Evolutionary conservation across 345 rosid species (phyloP).

Genomic region (Anastatica hierochuntica): DNA sequence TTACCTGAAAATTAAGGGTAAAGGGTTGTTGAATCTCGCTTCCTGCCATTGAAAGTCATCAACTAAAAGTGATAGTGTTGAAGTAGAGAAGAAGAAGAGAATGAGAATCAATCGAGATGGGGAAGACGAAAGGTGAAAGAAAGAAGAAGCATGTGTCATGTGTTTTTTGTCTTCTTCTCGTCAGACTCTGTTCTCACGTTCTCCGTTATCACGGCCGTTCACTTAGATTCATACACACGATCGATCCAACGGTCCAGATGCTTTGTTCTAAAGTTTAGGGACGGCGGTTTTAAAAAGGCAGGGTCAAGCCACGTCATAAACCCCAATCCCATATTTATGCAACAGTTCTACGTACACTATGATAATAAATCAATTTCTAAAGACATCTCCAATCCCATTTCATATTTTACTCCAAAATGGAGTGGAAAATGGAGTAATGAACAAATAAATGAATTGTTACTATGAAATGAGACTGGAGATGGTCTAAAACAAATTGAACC

Average conservation of each 20-base stretch:
- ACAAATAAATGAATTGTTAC: too few species aligned
- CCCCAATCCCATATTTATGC: too few species aligned
- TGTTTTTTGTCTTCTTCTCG: conserved; percentile 22
- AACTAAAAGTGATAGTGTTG: neutral
- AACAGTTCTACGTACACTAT: too few species aligned
- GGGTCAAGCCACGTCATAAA: conserved; percentile 15
- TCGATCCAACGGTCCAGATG: conserved; percentile 26
- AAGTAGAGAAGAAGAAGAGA: conserved; percentile 5
- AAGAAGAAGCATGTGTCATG: conserved; percentile 18
- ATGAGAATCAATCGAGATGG: conserved; percentile 5
- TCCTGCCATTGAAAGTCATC: conserved; percentile 40
- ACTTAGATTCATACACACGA: neutral
- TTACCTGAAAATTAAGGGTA: conserved; percentile 52
- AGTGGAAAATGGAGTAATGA: too few species aligned
- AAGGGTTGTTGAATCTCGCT: conserved; percentile 57
- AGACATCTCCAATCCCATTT: too few species aligned
- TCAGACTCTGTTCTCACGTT: conserved; percentile 25
- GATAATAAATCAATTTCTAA: too few species aligned
- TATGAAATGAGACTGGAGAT: too few species aligned
- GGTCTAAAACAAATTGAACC: too few species aligned
- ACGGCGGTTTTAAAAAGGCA: conserved; percentile 24
- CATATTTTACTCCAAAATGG: too few species aligned
- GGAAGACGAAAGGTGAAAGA: conserved; percentile 23
- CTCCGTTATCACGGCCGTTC: conserved; percentile 29
- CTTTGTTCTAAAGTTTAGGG: neutral